phyloP scores from a whole-genome alignment of 495 filamentous ascomycete genomes.

The Collariella sp. region DNA sequence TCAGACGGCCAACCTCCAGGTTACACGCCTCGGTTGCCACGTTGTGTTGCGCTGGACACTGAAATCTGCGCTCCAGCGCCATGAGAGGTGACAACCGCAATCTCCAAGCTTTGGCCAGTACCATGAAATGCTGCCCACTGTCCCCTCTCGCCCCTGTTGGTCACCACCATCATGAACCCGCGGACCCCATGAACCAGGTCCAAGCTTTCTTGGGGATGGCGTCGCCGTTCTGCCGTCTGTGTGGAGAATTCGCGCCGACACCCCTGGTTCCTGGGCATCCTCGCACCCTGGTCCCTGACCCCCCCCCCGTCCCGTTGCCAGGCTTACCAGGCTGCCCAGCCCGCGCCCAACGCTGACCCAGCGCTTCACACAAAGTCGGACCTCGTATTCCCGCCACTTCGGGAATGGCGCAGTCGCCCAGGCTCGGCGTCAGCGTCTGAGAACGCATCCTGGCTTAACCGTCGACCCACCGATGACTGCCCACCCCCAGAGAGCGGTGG shows the following conservation, averaged over 20 bases:
- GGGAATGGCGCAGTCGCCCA: background rate
- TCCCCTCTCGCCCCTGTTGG: too few species aligned
- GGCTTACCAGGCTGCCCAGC: too few species aligned
- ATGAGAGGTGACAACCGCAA: background rate
- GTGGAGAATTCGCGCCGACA: background rate
- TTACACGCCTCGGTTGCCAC: background rate
- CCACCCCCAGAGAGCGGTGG: background rate
- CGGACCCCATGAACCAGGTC: too few species aligned
- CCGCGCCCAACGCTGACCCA: background rate
- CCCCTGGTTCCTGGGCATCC: too few species aligned
- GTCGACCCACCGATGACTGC: background rate
- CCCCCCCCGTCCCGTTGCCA: background rate
- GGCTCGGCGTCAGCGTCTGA: background rate
- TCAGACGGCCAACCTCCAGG: background rate
- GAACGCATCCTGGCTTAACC: background rate
- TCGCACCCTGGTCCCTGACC: too few species aligned
- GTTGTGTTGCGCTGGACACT: background rate
- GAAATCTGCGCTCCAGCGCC: background rate
- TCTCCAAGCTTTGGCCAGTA: background rate
- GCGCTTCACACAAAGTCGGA: background rate
- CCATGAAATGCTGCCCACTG: background rate
- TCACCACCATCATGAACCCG: background rate
- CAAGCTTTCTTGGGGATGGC: background rate
- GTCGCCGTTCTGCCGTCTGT: background rate
- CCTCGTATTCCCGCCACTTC: constrained; percentile 9